Evolutionary conservation across 176 grass and related monocot genomes (phyloP), one percentile per base, ranked within the genome.

Genomic region (Calamus simplicifolius): DNA sequence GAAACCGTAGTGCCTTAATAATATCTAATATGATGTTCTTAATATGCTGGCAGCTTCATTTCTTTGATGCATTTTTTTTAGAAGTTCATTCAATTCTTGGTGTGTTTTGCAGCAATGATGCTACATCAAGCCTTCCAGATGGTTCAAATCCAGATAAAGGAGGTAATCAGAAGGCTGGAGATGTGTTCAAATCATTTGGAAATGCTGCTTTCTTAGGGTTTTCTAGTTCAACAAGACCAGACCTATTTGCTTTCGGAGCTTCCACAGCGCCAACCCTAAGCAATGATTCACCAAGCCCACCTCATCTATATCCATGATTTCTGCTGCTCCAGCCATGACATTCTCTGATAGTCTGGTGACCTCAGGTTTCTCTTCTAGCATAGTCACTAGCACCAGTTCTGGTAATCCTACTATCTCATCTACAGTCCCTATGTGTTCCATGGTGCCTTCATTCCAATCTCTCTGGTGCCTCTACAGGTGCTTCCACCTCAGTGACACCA

Each of bases 121-220:
- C 27, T 18, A 35, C 27, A 55, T 8, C n/a, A 55, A 54, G 16
- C 17, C 2, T 35, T 59, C 19, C n/a, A 19, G 55, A 49, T 59
- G 25, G 48, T 15, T 70, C 56, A 19, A 59, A 58, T 19, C 54
- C 50, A 51, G 43, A 59, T 50, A 59, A 70, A 59, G 68, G 30
- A 59, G 68, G n/a, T 4, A 50, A 70, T 16, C 3, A 49, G n/a
- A 56, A 35, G 6, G 4, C 4, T 21, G 62, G 62, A 21, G 62
- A 52, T 6, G 25, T 60, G 21, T 70, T 25, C 14, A 28, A 29
- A 51, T 49, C 23, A 50, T 73, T 51, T 54, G 70, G 28, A 27
- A 59, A 72, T 62, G 49, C 49, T 71, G 12, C 6, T 54, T 60
- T 12, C 26, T 59, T 16, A 12, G 27, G 4, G 5, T 4, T 14